Percentiles rank a stretch among this genome's conserved stretches.
Conservation (phyloP, 75 land plant species). For the Ceratopteris richardii region DNA sequence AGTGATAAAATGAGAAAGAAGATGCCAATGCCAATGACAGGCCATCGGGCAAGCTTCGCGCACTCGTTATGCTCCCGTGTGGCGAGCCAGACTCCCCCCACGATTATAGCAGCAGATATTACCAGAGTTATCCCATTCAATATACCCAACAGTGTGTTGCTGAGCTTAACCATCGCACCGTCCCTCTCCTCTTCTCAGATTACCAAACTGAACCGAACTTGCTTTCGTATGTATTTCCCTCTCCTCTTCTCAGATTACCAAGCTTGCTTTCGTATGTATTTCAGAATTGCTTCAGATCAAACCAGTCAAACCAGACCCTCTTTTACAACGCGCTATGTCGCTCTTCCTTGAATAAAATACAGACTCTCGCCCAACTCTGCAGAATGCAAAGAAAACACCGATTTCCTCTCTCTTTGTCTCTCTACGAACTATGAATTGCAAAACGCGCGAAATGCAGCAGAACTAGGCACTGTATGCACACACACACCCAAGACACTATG, state of each 20-base stretch:
- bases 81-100: constrained; percentile 53
- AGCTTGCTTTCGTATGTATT: too few species aligned
- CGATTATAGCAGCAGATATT: constrained; percentile 43
- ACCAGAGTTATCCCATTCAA: constrained; percentile 48
- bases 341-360: too few species aligned
- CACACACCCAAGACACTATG: too few species aligned
- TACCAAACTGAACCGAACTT: neutral
- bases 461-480: too few species aligned
- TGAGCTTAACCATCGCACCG: constrained; percentile 13
- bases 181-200: neutral
- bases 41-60: constrained; percentile 40
- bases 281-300: too few species aligned
- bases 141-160: constrained; percentile 63
- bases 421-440: too few species aligned
- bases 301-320: too few species aligned
- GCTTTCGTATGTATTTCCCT: neutral
- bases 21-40: constrained; percentile 43
- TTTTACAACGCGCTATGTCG: too few species aligned
- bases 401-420: too few species aligned
- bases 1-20: constrained; percentile 36
- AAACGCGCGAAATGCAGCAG: too few species aligned
- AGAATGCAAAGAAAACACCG: too few species aligned
- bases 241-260: neutral
- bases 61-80: constrained; percentile 35
- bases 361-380: too few species aligned